These are phyloP conservation scores for Eucalyptus albens DNA, from an alignment of 345 rosid genomes.

Conservation along the genomic window DNA sequence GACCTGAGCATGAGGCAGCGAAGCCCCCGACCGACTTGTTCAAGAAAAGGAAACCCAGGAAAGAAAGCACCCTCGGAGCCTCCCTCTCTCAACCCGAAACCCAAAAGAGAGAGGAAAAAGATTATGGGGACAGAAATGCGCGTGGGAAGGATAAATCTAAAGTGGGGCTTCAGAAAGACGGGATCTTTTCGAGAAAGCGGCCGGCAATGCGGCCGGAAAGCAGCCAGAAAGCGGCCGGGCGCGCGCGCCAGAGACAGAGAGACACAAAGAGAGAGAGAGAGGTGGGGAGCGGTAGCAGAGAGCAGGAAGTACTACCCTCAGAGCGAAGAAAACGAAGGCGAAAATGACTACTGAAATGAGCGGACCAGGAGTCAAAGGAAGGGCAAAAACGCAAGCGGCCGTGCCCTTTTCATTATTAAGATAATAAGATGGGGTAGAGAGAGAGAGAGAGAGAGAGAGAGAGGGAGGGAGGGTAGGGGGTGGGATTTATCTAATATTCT, in stretches of 20 bases:
- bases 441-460: background rate
- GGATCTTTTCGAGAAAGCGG: background rate
- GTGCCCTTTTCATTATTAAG: background rate
- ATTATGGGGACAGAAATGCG: background rate
- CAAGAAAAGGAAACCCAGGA: background rate
- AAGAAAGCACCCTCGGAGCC: background rate
- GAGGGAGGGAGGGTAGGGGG: background rate
- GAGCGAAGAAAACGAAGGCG: background rate
- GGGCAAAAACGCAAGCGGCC: no score
- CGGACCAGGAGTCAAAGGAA: background rate
- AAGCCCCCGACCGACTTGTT: background rate
- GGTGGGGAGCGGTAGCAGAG: background rate
- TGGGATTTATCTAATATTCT: background rate
- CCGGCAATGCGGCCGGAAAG: background rate
- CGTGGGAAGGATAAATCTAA: background rate
- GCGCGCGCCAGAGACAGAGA: background rate
- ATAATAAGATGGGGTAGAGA: background rate
- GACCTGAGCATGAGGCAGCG: background rate
- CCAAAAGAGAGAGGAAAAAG: background rate
- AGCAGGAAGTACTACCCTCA: background rate
- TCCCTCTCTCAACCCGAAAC: background rate
- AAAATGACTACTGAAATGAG: background rate
- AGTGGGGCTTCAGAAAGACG: background rate
- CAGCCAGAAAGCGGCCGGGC: background rate
- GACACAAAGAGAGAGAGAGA: background rate